phyloP scores from a whole-genome alignment of 139 green algal species.

The Micractinium sp. region DNA sequence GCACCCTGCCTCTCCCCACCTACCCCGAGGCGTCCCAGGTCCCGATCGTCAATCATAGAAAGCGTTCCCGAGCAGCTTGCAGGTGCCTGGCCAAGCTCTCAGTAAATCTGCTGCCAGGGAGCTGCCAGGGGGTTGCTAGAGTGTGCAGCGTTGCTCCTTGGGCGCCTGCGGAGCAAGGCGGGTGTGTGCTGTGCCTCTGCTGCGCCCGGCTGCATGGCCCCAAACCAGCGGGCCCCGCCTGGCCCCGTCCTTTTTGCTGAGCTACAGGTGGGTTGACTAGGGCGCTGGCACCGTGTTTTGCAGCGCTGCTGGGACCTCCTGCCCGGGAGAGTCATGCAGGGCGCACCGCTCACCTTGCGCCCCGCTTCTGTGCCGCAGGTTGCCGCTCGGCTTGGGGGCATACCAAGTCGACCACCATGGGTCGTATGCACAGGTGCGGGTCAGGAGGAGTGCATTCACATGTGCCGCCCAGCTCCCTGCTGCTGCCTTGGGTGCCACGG shows the following conservation, averaged over 20 bases:
- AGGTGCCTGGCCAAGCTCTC: too few relatives aligned
- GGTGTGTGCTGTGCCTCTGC: neutral
- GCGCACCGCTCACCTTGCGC: neutral
- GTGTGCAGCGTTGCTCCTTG: neutral
- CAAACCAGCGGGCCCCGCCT: neutral
- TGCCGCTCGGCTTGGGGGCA: constrained; percentile 11
- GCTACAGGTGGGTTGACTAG: neutral
- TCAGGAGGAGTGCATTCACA: too few relatives aligned
- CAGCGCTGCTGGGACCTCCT: neutral
- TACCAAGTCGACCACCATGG: constrained; percentile 73
- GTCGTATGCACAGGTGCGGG: constrained; percentile 85
- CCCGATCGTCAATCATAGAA: constrained; percentile 68
- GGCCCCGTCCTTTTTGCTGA: constrained; percentile 20
- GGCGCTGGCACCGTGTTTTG: too few relatives aligned
- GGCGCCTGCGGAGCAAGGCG: neutral
- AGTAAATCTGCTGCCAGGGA: neutral
- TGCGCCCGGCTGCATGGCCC: neutral
- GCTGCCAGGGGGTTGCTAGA: neutral
- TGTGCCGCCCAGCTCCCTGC: too few relatives aligned
- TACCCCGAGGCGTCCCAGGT: constrained; percentile 71
- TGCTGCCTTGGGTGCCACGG: too few relatives aligned
- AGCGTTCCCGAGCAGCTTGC: too few relatives aligned
- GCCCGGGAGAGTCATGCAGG: neutral
- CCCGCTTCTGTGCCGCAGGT: neutral
- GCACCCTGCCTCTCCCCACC: neutral